Base-by-base conservation (phyloP, 768 basidiomycete species). In the Pleurotus cornucopiae region DNA sequence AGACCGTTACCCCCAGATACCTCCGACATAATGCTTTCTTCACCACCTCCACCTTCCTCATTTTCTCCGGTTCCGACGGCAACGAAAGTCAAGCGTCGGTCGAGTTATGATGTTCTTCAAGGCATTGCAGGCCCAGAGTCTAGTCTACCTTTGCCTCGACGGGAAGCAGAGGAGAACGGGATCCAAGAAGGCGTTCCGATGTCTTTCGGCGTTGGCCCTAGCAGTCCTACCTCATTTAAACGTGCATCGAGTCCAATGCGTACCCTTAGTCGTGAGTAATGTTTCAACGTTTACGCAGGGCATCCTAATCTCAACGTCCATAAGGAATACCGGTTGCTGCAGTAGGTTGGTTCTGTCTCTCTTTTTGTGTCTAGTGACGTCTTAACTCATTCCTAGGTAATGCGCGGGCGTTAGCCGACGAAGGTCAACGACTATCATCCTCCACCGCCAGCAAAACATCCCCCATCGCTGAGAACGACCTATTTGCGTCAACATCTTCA, bases 351-450 rank as follows among this genome's bases (percentile, higher is more conserved):
- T 80, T 40, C 55, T 47, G 48, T 26, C 49, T 5, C 44, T 55
- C 46, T 59, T 23, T 38, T 53, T 54, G 57, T 54, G 47, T 57
- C 49, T 55, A 54, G 56, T 56, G 58, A 55, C 58, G 59, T 61
- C 55, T 60, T 62, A 57, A 52, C 54, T 64, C 57, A 49, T 43
- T 62, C 57, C 56, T 69, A 92, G 91, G 91, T 46, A 91, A 93
- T 73, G 91, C 90, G 41, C 85, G 89, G 45, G 86, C 86, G 23
- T 74, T 94, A 61, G 87, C 91, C 26, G 91, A 92, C 49, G 89
- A 91, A 60, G 83, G 83, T 37, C 71, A 74, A 63, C 66, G 69
- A 38, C n/a, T 67, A 73, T 47, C 69, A 66, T 53, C 71, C 64
- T 58, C 72, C 69, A 16, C 65, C 70, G 51, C 56, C 34, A 53